Evolutionary conservation across 1,284 basidiomycete genomes (phyloP).

Genomic region (Irpex sp.): DNA sequence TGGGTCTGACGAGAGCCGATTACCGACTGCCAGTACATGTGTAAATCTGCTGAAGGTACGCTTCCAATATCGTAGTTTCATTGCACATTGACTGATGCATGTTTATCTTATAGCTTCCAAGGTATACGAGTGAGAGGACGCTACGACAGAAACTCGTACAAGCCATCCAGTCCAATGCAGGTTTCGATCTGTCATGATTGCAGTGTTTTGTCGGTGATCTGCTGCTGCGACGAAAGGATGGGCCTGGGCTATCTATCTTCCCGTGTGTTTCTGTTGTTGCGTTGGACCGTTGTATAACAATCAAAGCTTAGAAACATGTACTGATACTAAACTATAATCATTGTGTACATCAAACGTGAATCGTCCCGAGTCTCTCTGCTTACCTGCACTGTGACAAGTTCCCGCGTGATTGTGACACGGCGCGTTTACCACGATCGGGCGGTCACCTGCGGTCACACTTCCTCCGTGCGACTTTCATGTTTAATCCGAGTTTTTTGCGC

Average conservation of each 20-base stretch:
- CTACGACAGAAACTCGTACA: conserved; percentile 80
- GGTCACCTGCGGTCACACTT: background rate
- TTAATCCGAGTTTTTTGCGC: too few relatives aligned
- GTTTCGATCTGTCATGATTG: conserved; percentile 75
- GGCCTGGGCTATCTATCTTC: too few relatives aligned
- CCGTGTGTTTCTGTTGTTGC: too few relatives aligned
- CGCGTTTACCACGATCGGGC: background rate
- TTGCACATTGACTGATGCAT: conserved; percentile 1
- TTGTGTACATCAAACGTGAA: too few relatives aligned
- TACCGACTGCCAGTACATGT: conserved; percentile 84
- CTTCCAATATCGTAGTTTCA: background rate
- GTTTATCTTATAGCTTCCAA: conserved; percentile 50
- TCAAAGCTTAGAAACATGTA: too few relatives aligned
- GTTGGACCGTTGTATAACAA: too few relatives aligned
- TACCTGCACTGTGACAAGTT: background rate
- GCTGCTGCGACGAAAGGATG: too few relatives aligned
- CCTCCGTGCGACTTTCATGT: too few relatives aligned
- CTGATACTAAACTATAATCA: too few relatives aligned
- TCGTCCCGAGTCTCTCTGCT: too few relatives aligned
- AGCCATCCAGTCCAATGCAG: conserved; percentile 81
- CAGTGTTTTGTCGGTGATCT: too few relatives aligned
- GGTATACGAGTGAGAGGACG: conserved; percentile 58
- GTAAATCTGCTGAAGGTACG: conserved; percentile 81
- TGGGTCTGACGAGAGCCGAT: conserved; percentile 66
- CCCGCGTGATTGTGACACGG: background rate